Base-by-base conservation (phyloP, 2,329 filamentous ascomycete species). In the Exophiala spinifera region DNA sequence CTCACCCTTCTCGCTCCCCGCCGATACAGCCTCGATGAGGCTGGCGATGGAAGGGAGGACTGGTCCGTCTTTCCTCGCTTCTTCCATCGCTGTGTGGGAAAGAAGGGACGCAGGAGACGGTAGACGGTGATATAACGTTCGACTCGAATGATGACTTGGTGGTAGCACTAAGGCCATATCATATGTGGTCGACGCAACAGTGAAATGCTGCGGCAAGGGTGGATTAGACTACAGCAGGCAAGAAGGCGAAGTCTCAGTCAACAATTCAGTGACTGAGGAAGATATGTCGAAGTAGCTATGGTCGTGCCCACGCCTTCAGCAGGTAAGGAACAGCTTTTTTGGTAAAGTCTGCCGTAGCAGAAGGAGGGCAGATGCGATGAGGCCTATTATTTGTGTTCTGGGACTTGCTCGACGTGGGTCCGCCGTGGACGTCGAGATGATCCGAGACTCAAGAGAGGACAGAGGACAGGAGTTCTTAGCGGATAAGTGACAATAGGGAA, bases 31-130 rank as follows among this genome's bases (percentile, higher is more conserved):
- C 59, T 88, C 87, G 48, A 97, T 79, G 53, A 97, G 80, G 70
- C 90, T 92, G 34, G 91, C 96, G 70, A 97, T 96, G 36, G 92
- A 96, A 17, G 92, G 92, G 54, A 97, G 77, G 47, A 91, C 95
- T 67, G 88, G 94, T 63, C 84, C 76, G 43, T 74, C 73, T 66
- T 90, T 87, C 65, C 72, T 57, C 13, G 47, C 48, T 36, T 57
- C 51, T 20, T 91, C 87, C 69, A 88, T 84, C 19, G 87, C 47
- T 28, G 50, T 47, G 23, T 53, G 25, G 34, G 60, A 46, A 33
- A 52, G 49, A 13, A 56, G 33, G 28, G 51, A 15, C 14, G 49
- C 28, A 28, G 54, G 43, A 25, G 49, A 57, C 17, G 55, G 55
- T 21, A 61, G 53, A 53, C 53, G 56, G 33, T 49, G 53, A 49